Evolutionary conservation across 257 asterid species (phyloP).

Genomic region (Salvia rosmarinus): DNA sequence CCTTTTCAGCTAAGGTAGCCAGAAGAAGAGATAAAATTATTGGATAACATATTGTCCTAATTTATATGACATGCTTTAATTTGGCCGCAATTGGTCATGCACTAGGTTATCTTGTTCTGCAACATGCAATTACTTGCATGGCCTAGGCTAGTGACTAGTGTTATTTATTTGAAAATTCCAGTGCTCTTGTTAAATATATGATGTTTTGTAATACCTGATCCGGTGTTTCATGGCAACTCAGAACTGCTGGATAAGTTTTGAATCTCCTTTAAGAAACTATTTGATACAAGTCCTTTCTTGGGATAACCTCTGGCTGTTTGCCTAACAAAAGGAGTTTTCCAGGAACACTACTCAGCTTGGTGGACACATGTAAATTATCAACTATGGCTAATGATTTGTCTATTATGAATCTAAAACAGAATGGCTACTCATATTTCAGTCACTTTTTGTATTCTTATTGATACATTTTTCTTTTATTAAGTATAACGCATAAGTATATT

Average conservation of each 20-base stretch:
- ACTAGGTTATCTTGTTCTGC: too few relatives aligned
- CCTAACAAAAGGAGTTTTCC: constrained; percentile 5
- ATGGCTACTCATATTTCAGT: constrained; percentile 11
- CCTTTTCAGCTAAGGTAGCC: background rate
- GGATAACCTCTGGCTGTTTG: constrained; percentile 4
- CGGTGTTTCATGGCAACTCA: background rate
- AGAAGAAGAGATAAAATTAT: constrained; percentile 11
- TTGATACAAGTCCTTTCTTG: background rate
- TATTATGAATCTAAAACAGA: constrained; percentile 22
- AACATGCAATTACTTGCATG: constrained; percentile 15
- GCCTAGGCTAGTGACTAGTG: constrained; percentile 12
- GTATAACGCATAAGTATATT: constrained; percentile 20
- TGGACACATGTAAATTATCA: too few relatives aligned
- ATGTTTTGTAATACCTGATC: background rate
- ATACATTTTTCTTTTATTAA: constrained; percentile 7
- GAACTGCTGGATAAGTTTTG: constrained; percentile 1
- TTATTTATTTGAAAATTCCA: constrained; percentile 9
- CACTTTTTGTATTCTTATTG: constrained; percentile 13
- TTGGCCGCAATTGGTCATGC: background rate
- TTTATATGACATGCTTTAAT: background rate
- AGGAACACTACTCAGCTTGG: background rate
- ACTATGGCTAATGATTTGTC: constrained; percentile 15
- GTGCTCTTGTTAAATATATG: background rate
- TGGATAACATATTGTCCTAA: background rate
- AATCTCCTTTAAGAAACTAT: constrained; percentile 7